A percentile compares a stretch with the other conserved stretches of the same genome.
Conservation (phyloP, 768 basidiomycete genomes). For the Crepidotus variabilis region DNA sequence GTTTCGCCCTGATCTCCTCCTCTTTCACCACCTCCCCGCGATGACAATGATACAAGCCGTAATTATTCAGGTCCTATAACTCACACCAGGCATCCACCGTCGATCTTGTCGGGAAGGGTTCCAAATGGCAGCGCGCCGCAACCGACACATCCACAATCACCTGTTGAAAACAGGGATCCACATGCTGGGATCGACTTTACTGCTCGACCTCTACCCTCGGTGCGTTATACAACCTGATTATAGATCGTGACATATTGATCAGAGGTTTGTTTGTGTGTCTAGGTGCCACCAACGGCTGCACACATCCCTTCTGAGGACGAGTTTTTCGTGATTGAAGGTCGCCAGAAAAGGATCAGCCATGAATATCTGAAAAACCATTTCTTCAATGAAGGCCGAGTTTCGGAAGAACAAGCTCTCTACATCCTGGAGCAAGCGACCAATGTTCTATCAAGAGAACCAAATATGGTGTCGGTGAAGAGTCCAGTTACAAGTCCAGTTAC, state of each 20-base stretch:
- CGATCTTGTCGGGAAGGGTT: neutral
- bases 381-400: slow-evolving; percentile 78
- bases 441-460: slow-evolving; percentile 72
- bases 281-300: slow-evolving; percentile 71
- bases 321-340: slow-evolving; percentile 56
- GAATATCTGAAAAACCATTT: slow-evolving; percentile 87
- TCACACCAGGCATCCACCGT: neutral
- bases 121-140: slow-evolving; percentile 2
- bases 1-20: slow-evolving; percentile 32
- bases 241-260: neutral
- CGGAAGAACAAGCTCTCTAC: slow-evolving; percentile 80
- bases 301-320: slow-evolving; percentile 68
- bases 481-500: slow-evolving; percentile 92
- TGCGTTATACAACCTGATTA: neutral
- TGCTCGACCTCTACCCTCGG: slow-evolving; percentile 7
- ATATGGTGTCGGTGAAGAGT: slow-evolving; percentile 81
- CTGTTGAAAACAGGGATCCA: neutral
- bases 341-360: slow-evolving; percentile 65
- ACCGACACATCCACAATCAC: neutral
- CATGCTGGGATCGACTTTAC: slow-evolving; percentile 5
- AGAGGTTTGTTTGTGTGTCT: slow-evolving; percentile 7
- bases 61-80: neutral
- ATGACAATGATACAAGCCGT: slow-evolving; percentile 33
- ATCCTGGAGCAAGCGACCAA: slow-evolving; percentile 70
- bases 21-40: slow-evolving; percentile 27